phyloP scores from a whole-genome alignment of 768 basidiomycete species.

The Leccinum broughii region DNA sequence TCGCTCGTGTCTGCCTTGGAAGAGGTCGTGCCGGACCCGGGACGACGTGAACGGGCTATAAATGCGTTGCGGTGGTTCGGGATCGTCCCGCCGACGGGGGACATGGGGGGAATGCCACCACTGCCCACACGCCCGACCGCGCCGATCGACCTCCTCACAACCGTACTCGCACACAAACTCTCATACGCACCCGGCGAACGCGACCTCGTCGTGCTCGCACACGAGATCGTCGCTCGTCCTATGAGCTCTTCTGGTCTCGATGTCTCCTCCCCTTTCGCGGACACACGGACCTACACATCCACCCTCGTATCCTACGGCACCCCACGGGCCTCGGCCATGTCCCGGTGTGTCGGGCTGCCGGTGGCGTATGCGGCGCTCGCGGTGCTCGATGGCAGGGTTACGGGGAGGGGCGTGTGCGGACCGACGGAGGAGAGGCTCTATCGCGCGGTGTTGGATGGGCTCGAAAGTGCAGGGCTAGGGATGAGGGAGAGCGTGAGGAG shows the following conservation, averaged over 20 bases:
- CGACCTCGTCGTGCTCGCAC: slow-evolving; percentile 85
- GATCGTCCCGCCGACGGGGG: slow-evolving; percentile 10
- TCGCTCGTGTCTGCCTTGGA: slow-evolving; percentile 36
- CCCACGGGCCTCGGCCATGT: slow-evolving; percentile 73
- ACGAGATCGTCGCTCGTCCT: slow-evolving; percentile 65
- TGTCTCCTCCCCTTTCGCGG: background rate
- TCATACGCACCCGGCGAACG: slow-evolving; percentile 69
- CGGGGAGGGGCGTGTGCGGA: slow-evolving; percentile 62
- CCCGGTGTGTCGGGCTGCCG: slow-evolving; percentile 86
- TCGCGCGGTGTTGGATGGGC: slow-evolving; percentile 55
- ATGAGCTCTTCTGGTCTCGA: no score
- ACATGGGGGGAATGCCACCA: slow-evolving; percentile 35
- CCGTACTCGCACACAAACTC: slow-evolving; percentile 69
- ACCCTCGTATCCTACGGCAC: slow-evolving; percentile 59
- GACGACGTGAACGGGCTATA: slow-evolving; percentile 30
- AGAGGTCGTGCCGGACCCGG: slow-evolving; percentile 17
- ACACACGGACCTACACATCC: slow-evolving; percentile 63
- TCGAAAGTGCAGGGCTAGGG: slow-evolving; percentile 50
- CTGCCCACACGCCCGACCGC: slow-evolving; percentile 44
- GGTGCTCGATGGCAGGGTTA: slow-evolving; percentile 60
- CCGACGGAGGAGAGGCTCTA: slow-evolving; percentile 66
- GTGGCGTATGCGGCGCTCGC: slow-evolving; percentile 79
- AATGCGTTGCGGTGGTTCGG: slow-evolving; percentile 47
- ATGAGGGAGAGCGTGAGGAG: slow-evolving; percentile 38
- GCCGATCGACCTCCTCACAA: slow-evolving; percentile 76